Evolutionary conservation across 352 stramenopile genomes (phyloP).

Genomic region (Paralagenidium karlingii): DNA sequence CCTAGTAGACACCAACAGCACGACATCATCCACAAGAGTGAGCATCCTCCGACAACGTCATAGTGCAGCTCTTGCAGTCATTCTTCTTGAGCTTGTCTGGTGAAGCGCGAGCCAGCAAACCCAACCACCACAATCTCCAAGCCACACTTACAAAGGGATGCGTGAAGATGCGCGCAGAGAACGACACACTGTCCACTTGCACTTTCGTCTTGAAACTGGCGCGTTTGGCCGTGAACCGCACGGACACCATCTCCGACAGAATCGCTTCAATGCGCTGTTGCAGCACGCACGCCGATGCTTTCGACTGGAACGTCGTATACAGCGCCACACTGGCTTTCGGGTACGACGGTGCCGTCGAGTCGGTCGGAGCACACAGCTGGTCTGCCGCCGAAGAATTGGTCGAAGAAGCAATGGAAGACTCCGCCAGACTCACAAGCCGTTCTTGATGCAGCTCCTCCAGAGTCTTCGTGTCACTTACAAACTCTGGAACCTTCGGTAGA

Average conservation of each 20-base stretch:
- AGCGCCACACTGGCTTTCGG: slow-evolving; percentile 40
- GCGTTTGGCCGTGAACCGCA: slow-evolving; percentile 35
- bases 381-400: neutral
- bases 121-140: neutral
- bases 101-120: neutral
- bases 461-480: neutral
- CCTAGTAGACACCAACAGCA: too few relatives aligned
- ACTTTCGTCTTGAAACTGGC: slow-evolving; percentile 71
- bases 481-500: neutral
- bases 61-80: too few relatives aligned
- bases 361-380: neutral
- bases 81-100: neutral
- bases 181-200: slow-evolving; percentile 34
- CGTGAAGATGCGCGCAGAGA: slow-evolving; percentile 50
- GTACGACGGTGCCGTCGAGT: slow-evolving; percentile 24
- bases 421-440: neutral
- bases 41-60: too few relatives aligned
- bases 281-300: slow-evolving; percentile 23
- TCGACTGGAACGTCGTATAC: slow-evolving; percentile 69
- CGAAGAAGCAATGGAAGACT: neutral
- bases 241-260: slow-evolving; percentile 11
- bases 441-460: neutral
- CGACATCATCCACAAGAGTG: too few relatives aligned
- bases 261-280: slow-evolving; percentile 39
- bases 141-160: slow-evolving; percentile 49